Evolutionary conservation across 1,139 yeast species (phyloP).

Genomic region (Nakaseomyces glabratus): DNA sequence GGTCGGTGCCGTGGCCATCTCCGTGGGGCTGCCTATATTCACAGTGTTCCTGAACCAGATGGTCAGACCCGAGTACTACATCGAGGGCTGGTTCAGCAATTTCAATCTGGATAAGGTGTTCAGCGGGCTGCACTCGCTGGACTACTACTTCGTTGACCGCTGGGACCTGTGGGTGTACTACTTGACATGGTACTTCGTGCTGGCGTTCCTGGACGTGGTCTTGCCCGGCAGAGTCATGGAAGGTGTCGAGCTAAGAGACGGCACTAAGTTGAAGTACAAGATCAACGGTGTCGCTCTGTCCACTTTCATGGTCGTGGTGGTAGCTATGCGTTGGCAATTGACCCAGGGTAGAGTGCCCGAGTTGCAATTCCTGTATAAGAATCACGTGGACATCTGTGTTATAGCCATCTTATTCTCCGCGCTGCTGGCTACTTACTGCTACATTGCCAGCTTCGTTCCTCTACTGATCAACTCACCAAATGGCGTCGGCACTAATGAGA

Average conservation of each 20-base stretch:
- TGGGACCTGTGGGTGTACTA: constrained; percentile 53
- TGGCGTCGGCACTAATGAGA: constrained; percentile 50
- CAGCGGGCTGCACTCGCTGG: constrained; percentile 23
- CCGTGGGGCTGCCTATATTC: constrained; percentile 59
- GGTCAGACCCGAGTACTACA: constrained; percentile 47
- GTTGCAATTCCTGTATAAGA: constrained; percentile 60
- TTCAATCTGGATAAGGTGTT: constrained; percentile 36
- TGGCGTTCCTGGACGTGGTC: constrained; percentile 54
- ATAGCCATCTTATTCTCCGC: constrained; percentile 59
- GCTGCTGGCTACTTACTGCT: constrained; percentile 54
- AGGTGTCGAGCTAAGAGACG: constrained; percentile 73
- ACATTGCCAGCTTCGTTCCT: constrained; percentile 58
- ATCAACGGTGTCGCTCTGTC: constrained; percentile 70
- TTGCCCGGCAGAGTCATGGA: constrained; percentile 63
- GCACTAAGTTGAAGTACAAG: constrained; percentile 57
- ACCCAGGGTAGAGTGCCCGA: constrained; percentile 64
- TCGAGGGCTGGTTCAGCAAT: constrained; percentile 37
- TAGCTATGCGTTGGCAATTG: constrained; percentile 43
- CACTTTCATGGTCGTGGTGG: constrained; percentile 36
- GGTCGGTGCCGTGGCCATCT: constrained; percentile 60
- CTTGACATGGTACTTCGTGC: constrained; percentile 60
- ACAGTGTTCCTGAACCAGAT: constrained; percentile 51
- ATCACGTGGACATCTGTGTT: constrained; percentile 56
- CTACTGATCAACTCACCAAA: constrained; percentile 35
- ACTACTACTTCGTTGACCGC: constrained; percentile 25